Evolutionary conservation across 352 stramenopile genomes (phyloP).

Genomic region (Globisporangium parvum): DNA sequence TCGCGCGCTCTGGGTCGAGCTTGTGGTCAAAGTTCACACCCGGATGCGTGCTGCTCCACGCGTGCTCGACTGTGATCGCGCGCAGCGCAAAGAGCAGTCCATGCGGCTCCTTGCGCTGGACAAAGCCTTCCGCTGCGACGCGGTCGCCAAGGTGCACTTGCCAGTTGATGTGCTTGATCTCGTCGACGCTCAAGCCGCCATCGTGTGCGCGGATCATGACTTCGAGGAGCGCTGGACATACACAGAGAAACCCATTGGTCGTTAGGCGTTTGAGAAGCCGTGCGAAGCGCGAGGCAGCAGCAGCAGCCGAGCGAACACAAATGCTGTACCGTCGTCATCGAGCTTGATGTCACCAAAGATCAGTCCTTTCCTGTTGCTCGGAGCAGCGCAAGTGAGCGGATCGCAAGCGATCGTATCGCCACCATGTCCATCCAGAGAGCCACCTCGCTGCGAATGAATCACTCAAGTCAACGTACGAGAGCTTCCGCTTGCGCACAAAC

Average conservation of each 20-base stretch:
- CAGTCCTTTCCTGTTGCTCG: conserved; percentile 51
- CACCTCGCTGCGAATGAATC: not conserved
- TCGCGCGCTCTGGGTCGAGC: not conserved
- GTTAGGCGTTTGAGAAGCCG: not conserved
- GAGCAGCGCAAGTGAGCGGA: not conserved
- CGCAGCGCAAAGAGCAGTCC: conserved; percentile 51
- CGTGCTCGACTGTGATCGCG: conserved; percentile 40
- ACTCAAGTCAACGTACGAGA: conserved; percentile 47
- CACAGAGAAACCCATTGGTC: not conserved
- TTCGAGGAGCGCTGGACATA: conserved; percentile 54
- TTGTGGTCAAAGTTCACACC: conserved; percentile 55
- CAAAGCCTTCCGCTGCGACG: conserved; percentile 32
- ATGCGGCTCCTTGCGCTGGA: conserved; percentile 40
- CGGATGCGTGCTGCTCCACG: conserved; percentile 47
- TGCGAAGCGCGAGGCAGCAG: too few species aligned
- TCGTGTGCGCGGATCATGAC: conserved; percentile 75
- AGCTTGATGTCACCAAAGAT: conserved; percentile 80
- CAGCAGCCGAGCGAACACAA: not conserved
- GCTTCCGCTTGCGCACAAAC: conserved; percentile 74
- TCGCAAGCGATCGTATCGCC: not conserved
- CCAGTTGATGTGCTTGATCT: conserved; percentile 75
- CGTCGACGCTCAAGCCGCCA: conserved; percentile 45
- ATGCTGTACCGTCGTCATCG: conserved; percentile 48
- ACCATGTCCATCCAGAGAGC: conserved; percentile 6
- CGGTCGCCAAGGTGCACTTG: conserved; percentile 69